Evolutionary conservation across 768 basidiomycete species (phyloP), one percentile per base, ranked within the genome.

Genomic region (Lyophyllum shimeji): DNA sequence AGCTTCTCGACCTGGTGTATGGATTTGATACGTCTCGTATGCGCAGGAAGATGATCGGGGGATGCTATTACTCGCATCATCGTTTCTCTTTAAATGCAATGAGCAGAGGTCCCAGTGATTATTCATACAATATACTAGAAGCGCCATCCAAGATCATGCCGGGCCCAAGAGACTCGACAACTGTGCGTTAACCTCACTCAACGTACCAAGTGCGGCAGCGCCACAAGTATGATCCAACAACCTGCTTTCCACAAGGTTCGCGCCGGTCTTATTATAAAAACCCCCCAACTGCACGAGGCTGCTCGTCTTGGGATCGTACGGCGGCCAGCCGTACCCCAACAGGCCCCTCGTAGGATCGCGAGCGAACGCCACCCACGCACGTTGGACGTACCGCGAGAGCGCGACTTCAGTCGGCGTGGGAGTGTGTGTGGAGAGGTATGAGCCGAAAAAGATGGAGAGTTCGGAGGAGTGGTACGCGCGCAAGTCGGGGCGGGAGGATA

Each of bases 351-450:
- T 31, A 1, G 75, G 75, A 56, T 74, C 67, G 20, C 68, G 65
- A 20, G 74, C 74, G 52, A 76, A 76, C 5, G 67, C 63, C 2
- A 74, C 74, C 71, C 75, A 76, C 1, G 71, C 72, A 9, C 61
- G 57, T 58, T 74, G 73, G 1, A 74, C 59, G 55, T 66, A 69
- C 44, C 58, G 61, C 2, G 74, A 76, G 7, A 75, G 64, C 0
- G 63, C 65, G 7, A 71, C 65, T 52, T 74, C 70, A 6, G 27
- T 47, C 1, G 62, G 29, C 1, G 71, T 70, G 7, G 69, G 60
- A n/a, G 60, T 37, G 5, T 65, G 63, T 29, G 65, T 70, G 25
- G 55, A 49, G 52, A 66, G 66, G 21, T 61, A 46, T 12, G 72
- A 71, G 1, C 68, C 69, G 53, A 75, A 76, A 29, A 72, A 68